phyloP scores from a whole-genome alignment of 2,329 filamentous ascomycete genomes.

The Dactylellina parvicollis region DNA sequence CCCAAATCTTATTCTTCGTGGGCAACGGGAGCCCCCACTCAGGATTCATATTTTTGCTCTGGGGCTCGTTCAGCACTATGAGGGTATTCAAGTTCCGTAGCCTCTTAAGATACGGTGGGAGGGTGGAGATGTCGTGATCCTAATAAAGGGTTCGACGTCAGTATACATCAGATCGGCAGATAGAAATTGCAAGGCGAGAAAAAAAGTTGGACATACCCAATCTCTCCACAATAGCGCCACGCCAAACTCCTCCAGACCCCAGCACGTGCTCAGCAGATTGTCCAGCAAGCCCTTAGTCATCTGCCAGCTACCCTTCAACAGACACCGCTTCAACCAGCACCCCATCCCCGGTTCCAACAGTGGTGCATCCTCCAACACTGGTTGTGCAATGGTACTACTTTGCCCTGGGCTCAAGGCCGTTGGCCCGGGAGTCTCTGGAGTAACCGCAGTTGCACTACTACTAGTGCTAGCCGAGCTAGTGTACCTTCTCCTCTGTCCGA shows the following conservation, averaged over 20 bases:
- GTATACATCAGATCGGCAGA: neutral
- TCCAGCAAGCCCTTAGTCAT: constrained; percentile 37
- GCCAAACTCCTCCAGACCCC: constrained; percentile 38
- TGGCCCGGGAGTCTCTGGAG: neutral
- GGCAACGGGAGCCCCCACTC: constrained; percentile 45
- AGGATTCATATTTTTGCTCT: constrained; percentile 47
- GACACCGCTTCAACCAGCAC: constrained; percentile 34
- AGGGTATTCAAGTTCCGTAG: constrained; percentile 24
- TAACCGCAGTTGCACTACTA: neutral
- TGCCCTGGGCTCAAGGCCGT: neutral
- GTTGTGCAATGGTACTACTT: neutral
- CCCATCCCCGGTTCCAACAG: constrained; percentile 30
- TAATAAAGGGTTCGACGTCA: neutral
- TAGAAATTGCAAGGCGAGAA: neutral
- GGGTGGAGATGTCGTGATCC: constrained; percentile 29
- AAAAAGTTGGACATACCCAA: constrained; percentile 19
- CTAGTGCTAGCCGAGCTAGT: neutral
- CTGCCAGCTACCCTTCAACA: constrained; percentile 47
- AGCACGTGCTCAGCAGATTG: constrained; percentile 28
- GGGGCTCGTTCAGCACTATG: constrained; percentile 47
- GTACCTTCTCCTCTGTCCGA: neutral
- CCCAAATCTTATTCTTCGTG: constrained; percentile 48
- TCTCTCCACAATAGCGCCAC: constrained; percentile 41
- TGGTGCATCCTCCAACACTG: neutral
- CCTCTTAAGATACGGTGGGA: constrained; percentile 31